Percentiles rank a stretch among this genome's conserved stretches.
phyloP scores from a whole-genome alignment of 2,329 filamentous ascomycete genomes.

The Podosphaera fusca region DNA sequence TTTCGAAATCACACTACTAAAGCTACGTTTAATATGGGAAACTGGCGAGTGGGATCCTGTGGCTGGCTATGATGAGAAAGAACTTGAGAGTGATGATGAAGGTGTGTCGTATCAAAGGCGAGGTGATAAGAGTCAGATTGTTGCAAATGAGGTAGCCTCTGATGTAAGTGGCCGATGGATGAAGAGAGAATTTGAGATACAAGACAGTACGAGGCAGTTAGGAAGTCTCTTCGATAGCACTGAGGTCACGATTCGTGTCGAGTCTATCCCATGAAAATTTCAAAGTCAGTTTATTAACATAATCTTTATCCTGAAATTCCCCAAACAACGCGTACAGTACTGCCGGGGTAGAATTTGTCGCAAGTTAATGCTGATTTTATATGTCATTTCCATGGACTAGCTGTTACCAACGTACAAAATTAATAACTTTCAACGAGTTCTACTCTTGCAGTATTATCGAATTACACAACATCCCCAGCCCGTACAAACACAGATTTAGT shows the following conservation, averaged over 20 bases:
- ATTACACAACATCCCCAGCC: too few species aligned
- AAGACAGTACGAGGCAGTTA: slow-evolving; percentile 56
- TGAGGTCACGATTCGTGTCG: slow-evolving; percentile 49
- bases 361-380: too few species aligned
- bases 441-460: too few species aligned
- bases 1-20: slow-evolving; percentile 41
- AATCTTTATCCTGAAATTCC: too few species aligned
- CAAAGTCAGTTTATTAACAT: too few species aligned
- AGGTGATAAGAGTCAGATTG: slow-evolving; percentile 4
- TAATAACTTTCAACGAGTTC: too few species aligned
- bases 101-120: slow-evolving; percentile 8
- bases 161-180: slow-evolving; percentile 35
- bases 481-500: too few species aligned
- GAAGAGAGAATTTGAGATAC: slow-evolving; percentile 57
- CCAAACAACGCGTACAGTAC: too few species aligned
- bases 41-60: slow-evolving; percentile 79
- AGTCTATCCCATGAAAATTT: slow-evolving; percentile 15
- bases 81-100: slow-evolving; percentile 29
- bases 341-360: too few species aligned
- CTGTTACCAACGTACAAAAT: too few species aligned
- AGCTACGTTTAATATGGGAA: slow-evolving; percentile 55
- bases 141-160: slow-evolving; percentile 2
- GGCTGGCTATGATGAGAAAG: slow-evolving; percentile 34
- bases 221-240: slow-evolving; percentile 61
- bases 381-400: too few species aligned